Evolutionary conservation across 768 basidiomycete genomes (phyloP), one percentile per base, ranked within the genome.

Genomic region (Kockovaella imperatae): DNA sequence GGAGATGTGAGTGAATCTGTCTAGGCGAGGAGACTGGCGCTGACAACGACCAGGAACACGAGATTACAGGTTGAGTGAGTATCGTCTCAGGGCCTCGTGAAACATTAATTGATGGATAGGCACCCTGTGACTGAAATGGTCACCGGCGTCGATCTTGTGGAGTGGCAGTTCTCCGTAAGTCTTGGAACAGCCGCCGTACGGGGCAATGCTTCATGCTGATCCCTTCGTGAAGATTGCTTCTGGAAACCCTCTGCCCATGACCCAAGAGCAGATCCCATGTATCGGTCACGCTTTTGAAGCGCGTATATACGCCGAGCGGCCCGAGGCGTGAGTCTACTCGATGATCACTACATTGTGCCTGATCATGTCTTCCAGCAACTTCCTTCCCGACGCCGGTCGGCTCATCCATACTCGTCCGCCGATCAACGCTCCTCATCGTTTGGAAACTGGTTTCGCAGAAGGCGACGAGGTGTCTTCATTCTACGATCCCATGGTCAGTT

Each of bases 111-210:
- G 31, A 32, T 32, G 29, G 30, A 24, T 21, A 60, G 60, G 58
- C 89, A 91, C 67, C 88, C 88, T 13, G 86, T 93, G 24, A 90
- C 89, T 0, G 89, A 91, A 72, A 91, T 91, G 83, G 80, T 95
- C 42, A 95, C 90, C 1, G 87, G 88, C 1, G 76, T 89, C 21
- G 90, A 96, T 62, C 80, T 96, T 4, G 90, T 96, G 6, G 84
- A 93, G 72, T 93, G 89, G 89, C 90, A 96, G 64, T 75, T 95
- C 18, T 83, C 87, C 75, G 86, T 82, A 62, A 39, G 31, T 32
- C 14, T 6, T n/a, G 30, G 7, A 13, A 8, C 25, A 14, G 5
- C 35, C 10, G 6, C 15, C 1, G 53, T 29, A 14, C 20, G 15
- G 14, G 11, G 34, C 13, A 14, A 34, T 31, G 7, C 15, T 42